phyloP scores from a whole-genome alignment of 73 alveolate species.

The Paramecium sonneborni region DNA sequence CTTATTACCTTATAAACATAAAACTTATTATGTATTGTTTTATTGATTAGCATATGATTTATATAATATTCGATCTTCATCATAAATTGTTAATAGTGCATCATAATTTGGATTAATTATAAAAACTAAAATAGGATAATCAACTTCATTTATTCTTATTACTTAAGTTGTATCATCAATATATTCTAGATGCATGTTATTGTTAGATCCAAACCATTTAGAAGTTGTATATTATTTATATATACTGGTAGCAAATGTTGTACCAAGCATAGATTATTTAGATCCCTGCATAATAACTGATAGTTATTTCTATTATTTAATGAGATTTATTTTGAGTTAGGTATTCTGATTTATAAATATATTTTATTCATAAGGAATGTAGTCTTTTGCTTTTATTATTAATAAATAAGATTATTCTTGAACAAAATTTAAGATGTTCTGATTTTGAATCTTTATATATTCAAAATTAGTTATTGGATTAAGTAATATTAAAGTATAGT shows the following conservation, averaged over 20 bases:
- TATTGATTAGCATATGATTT: not conserved
- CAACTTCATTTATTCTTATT: not conserved
- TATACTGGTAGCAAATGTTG: not conserved
- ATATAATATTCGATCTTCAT: not conserved
- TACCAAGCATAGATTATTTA: not conserved
- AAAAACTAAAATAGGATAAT: not conserved
- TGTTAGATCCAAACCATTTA: not conserved
- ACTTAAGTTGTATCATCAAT: not conserved
- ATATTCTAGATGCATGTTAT: not conserved
- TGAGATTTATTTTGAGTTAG: not conserved
- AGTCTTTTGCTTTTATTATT: not conserved
- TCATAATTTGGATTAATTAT: not conserved
- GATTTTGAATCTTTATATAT: not conserved
- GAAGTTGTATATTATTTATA: conserved; percentile 4
- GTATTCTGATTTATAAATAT: not conserved
- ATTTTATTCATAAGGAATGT: not conserved
- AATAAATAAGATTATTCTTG: not conserved
- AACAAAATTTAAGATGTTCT: not conserved
- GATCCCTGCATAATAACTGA: not conserved
- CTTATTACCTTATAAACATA: not conserved
- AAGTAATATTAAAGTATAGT: not conserved
- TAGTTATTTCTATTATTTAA: not conserved
- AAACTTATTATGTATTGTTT: not conserved
- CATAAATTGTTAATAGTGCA: not conserved
- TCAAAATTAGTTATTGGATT: not conserved